These are phyloP conservation scores for Candida morakotiae DNA, from an alignment of 805 yeast species.

Conservation along the genomic window DNA sequence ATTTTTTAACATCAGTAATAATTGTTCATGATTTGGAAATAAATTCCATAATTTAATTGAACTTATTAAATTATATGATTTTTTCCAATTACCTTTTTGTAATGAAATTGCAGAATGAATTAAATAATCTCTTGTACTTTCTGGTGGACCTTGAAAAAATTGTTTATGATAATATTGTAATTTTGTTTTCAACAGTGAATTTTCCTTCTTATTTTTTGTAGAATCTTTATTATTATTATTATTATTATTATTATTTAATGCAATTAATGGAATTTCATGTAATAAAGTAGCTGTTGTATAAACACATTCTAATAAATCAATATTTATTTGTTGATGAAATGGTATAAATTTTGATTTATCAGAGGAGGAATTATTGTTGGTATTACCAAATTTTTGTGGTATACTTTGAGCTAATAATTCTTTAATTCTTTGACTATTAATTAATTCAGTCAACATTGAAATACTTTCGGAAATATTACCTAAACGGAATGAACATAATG, in stretches of 20 bases:
- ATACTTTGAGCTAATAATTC: constrained; percentile 93
- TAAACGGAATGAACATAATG: constrained; percentile 88
- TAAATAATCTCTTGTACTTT: constrained; percentile 88
- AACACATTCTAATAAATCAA: constrained; percentile 91
- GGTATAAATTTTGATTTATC: constrained; percentile 87
- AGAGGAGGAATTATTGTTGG: constrained; percentile 47
- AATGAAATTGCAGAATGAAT: constrained; percentile 88
- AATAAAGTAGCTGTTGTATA: constrained; percentile 86
- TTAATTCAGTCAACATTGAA: constrained; percentile 82
- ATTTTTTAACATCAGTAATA: constrained; percentile 67
- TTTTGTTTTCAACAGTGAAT: constrained; percentile 64
- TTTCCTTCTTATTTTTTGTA: constrained; percentile 43
- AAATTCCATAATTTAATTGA: constrained; percentile 84
- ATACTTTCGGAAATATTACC: constrained; percentile 85
- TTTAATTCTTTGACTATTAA: constrained; percentile 79
- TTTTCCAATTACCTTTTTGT: constrained; percentile 86
- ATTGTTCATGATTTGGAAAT: constrained; percentile 62
- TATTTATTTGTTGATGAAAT: constrained; percentile 96
- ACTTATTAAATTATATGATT: constrained; percentile 65
- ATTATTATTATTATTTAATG: constrained; percentile 58
- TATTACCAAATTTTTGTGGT: constrained; percentile 59
- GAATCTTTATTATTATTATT: too few species aligned
- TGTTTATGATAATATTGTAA: constrained; percentile 92
- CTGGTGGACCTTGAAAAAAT: constrained; percentile 96
- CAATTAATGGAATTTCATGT: constrained; percentile 90